Percentiles rank a stretch among this genome's conserved stretches.
Conservation (phyloP, 345 rosid genomes). For the Heritiera littoralis region DNA sequence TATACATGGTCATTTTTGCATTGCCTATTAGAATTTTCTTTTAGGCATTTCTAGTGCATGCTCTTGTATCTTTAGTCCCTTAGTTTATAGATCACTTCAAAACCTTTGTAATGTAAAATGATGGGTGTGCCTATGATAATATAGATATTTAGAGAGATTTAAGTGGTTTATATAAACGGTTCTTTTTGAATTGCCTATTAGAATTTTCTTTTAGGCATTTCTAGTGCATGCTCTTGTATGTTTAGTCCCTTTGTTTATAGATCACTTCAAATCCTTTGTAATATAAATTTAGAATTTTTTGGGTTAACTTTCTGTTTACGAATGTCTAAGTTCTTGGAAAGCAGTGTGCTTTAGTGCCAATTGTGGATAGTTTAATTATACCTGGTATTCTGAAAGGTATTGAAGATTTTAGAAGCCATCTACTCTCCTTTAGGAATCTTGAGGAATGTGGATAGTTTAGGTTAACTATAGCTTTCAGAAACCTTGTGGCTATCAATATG, state of each 20-base stretch:
- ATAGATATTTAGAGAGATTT: not conserved
- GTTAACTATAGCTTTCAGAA: not conserved
- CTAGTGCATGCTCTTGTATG: too few relatives aligned
- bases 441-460: not conserved
- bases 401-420: not conserved
- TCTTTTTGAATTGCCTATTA: not conserved
- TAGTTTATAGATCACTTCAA: not conserved
- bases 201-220: not conserved
- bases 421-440: not conserved
- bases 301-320: not conserved
- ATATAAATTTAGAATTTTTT: not conserved
- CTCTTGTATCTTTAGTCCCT: not conserved
- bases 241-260: not conserved
- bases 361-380: not conserved
- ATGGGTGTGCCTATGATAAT: not conserved
- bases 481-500: not conserved
- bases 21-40: not conserved
- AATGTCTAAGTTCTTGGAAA: not conserved
- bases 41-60: not conserved
- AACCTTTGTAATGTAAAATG: not conserved
- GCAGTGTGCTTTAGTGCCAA: not conserved
- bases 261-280: not conserved
- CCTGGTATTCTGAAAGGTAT: not conserved
- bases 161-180: not conserved
- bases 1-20: not conserved